phyloP scores from a whole-genome alignment of 2,329 filamentous ascomycete species.

The Penicillium sp. region DNA sequence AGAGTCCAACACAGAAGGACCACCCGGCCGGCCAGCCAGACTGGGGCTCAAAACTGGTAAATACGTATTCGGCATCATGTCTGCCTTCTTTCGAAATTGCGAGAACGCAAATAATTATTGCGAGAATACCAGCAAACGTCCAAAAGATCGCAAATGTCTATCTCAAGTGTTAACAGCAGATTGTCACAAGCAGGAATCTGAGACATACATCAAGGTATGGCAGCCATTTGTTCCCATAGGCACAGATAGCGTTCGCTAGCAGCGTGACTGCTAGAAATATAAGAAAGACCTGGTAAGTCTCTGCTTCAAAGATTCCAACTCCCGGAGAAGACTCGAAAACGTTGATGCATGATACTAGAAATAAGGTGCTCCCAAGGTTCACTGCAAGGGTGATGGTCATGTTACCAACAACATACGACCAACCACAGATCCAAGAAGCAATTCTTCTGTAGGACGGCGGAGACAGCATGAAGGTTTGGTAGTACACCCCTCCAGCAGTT shows the following conservation, averaged over 20 bases:
- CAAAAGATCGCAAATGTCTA: constrained; percentile 76
- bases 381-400: constrained; percentile 74
- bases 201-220: constrained; percentile 65
- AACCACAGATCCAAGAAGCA: constrained; percentile 68
- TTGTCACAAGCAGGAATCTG: constrained; percentile 4
- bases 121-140: constrained; percentile 64
- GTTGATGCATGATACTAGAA: constrained; percentile 57
- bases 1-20: constrained; percentile 69
- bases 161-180: constrained; percentile 51
- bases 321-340: constrained; percentile 53
- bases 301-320: constrained; percentile 48
- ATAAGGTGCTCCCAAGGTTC: constrained; percentile 65
- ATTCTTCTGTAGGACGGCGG: constrained; percentile 65
- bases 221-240: constrained; percentile 54
- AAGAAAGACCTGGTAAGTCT: constrained; percentile 63
- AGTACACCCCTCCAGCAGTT: constrained; percentile 68
- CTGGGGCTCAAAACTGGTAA: constrained; percentile 54
- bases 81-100: constrained; percentile 69
- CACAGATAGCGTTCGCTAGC: constrained; percentile 53
- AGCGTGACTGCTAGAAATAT: constrained; percentile 70
- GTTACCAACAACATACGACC: constrained; percentile 74
- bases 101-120: constrained; percentile 68
- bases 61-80: constrained; percentile 62
- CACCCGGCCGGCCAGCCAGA: constrained; percentile 71
- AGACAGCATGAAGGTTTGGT: constrained; percentile 66